Evolutionary conservation across 345 rosid species (phyloP).

Genomic region (thale cress (Arabidopsis thaliana)): TAIR10.1 NC_003070.9:18400501-18401000

Average conservation of each 20-base stretch:
- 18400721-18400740: constrained; percentile 14
- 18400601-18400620: constrained; percentile 9
- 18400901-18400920: constrained; percentile 79
- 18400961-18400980: constrained; percentile 98
- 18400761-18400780: not conserved
- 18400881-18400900: constrained; percentile 52
- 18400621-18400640: not conserved
- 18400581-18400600: not conserved
- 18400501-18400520: not conserved
- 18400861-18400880: constrained; percentile 50
- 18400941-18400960: constrained; percentile 66
- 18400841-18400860: constrained; percentile 60
- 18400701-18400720: constrained; percentile 5
- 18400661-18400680: not conserved
- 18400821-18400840: constrained; percentile 58
- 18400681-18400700: constrained; percentile 1
- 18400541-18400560: constrained; percentile 1
- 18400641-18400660: constrained; percentile 10
- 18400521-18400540: not conserved
- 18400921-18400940: constrained; percentile 91
- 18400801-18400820: not conserved
- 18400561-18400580: not conserved
- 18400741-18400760: constrained; percentile 16
- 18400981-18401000: constrained; percentile 94
- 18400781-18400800: constrained; percentile 20